Base-by-base conservation (phyloP, 306 rosid species). In the Ziziphus jujuba region DNA sequence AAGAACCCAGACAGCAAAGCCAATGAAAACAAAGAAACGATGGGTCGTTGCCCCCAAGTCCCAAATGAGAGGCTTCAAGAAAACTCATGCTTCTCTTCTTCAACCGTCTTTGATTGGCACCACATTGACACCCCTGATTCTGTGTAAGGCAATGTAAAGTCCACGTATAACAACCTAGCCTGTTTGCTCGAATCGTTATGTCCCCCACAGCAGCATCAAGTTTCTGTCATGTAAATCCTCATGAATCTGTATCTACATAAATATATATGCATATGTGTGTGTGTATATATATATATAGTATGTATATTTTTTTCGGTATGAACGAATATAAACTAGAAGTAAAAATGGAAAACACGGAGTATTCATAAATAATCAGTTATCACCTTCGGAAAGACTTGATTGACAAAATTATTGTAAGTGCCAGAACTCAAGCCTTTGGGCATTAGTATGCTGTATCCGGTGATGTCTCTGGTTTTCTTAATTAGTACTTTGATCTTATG, bases 101-200 rank as follows among this genome's bases (percentile, higher is more conserved):
- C 69, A 61, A 0, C 9, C 36, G 21, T 75, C 75, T 58, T 47
- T 70, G 5, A 59, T 17, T 40, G 63, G 79, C 49, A 81, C 86
- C 1, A 84, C 71, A 80, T 81, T 72, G 7, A 80, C 73, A 5
- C 80, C 0, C 86, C 84, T 28, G 86, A 78, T 66, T 84, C 80
- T 2, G 86, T 78, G 69, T 61, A 81, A 0, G 89, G 89, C 65
- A 78, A 56, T 4, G 86, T 75, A 56, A 78, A 84, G 59, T 84
- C 82, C 14, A 78, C 80, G 38, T n/a, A n/a, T n/a, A n/a, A n/a
- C n/a, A 45, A 72, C 4, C 24, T 61, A 3, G 89, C 59, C 84
- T 72, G 13, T 78, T 62, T 34, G 69, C 69, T 31, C 55, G 33
- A 45, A 81, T 75, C 0, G 89, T 51, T 8, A 34, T 38, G 19